Base-by-base conservation (phyloP, 805 yeast genomes). In the Ascoidea asiatica region DNA sequence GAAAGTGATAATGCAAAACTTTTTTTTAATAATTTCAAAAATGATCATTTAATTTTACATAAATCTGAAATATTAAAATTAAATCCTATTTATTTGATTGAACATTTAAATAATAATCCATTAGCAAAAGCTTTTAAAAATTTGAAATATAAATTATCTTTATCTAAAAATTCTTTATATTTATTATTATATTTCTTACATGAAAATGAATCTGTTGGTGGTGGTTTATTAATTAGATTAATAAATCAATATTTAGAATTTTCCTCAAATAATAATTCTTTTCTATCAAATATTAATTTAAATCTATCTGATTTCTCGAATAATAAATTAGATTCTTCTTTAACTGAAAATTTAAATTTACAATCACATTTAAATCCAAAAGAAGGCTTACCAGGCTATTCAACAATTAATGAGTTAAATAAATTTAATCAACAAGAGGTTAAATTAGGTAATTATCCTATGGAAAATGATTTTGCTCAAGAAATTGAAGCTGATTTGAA, bases 171-270 rank as follows among this genome's bases (percentile, higher is more conserved):
- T 1, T 77, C 95, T 4, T 71, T 90, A 56, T 92, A 88, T 58
- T 65, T 90, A 52, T 70, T 92, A 50, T 67, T 92, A 44, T 85
- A 86, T 58, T 90, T 88, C 53, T 63, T 92, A 44, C 95, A 87
- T 58, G 97, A 90, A 56, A 86, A 88, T 58, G 97, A 88, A 61
- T 81, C 82, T 7, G 79, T 80, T 44, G 97, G 97, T 39, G 97
- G 97, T 2, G 81, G 89, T 2, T 74, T 90, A 37, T 69, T 90
- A 44, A 85, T 92, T 41, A 69, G 96, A 52, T 72, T 87, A 42
- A 79, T 92, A 50, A 92, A 92, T 64, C 89, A 87, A 62, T 78
- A 86, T 59, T 69, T 92, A 53, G 79, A 72, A 38, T 54, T 11
- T 29, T 29, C 35, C 2, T 63, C 19, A 50, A 56, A 21, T 57